Base-by-base conservation (phyloP, 106 monocot species). In the Phalaenopsis aphrodite region DNA sequence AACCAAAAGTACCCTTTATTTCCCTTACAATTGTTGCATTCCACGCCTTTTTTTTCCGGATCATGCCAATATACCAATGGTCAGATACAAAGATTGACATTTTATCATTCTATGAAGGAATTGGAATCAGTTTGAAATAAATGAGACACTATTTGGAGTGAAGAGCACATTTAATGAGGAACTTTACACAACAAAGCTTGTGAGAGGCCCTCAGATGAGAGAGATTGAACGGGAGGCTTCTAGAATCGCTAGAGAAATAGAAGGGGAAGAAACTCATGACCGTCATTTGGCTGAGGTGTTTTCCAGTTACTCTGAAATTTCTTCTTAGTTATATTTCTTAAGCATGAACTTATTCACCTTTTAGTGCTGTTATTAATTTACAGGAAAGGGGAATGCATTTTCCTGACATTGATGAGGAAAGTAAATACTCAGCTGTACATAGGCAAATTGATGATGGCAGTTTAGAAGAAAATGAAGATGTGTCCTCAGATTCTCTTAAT, bases 51-150 rank as follows among this genome's bases (percentile, higher is more conserved):
- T 14, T 12, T 52, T 52, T 52, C 14, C 14, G 52, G 10, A 52
- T 52, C 52, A 52, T 52, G 52, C 52, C 52, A 52, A 52, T 12
- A 52, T 12, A 52, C 52, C 52, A 52, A 52, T 52, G 52, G 52
- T 14, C 52, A 2, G 52, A 52, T 52, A 52, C 12, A 8, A 49
- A 49, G 30, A 42, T 24, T 77, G 73, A 42, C 71, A 77, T 11
- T 18, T 42, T 42, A 72, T 45, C 42, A 38, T 81, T 67, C 18
- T 41, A 45, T 75, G 19, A 78, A 97, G 96, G 83, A 97, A 79
- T n/a, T 99, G 98, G 98, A 88, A 99, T 84, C 98, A 99, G 81
- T 99, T 99, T 83, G 87, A 89, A 81, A 89, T 94, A 68, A 99
- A 99, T 83, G 86, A 86, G 76, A 61, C 85, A 43, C 79, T 99